phyloP scores from a whole-genome alignment of 352 stramenopile species.

The Phytophthora constricta region DNA sequence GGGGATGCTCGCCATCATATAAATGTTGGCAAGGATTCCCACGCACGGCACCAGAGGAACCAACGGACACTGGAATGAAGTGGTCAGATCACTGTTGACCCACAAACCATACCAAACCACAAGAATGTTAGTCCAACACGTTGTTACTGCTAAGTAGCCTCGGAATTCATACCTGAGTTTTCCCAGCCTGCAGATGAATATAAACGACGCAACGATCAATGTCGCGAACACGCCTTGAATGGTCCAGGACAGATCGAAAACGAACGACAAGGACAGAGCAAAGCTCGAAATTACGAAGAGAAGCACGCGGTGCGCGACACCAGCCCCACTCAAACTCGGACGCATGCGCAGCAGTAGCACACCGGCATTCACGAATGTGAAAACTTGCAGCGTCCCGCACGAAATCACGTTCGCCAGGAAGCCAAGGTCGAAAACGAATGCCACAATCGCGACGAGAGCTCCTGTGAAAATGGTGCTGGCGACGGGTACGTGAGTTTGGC shows the following conservation, averaged over 20 bases:
- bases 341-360: slow-evolving; percentile 86
- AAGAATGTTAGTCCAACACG: not conserved
- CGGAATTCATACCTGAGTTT: slow-evolving; percentile 52
- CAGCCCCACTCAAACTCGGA: slow-evolving; percentile 39
- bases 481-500: slow-evolving; percentile 69
- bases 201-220: slow-evolving; percentile 49
- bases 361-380: slow-evolving; percentile 94
- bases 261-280: slow-evolving; percentile 69
- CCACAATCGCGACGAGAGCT: slow-evolving; percentile 73
- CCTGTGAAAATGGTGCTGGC: slow-evolving; percentile 91
- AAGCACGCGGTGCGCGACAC: slow-evolving; percentile 59
- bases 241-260: slow-evolving; percentile 65
- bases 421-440: slow-evolving; percentile 91
- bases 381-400: slow-evolving; percentile 91
- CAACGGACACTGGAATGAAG: slow-evolving; percentile 65
- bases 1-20: slow-evolving; percentile 69
- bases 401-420: slow-evolving; percentile 94
- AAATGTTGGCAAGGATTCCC: slow-evolving; percentile 72
- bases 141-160: not conserved
- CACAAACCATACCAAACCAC: not conserved
- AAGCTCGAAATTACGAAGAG: slow-evolving; percentile 70
- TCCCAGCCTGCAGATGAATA: slow-evolving; percentile 60
- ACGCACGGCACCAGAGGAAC: slow-evolving; percentile 66
- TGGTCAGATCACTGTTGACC: slow-evolving; percentile 28
- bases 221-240: slow-evolving; percentile 46